These are phyloP conservation scores for Globisporangium solare DNA, from an alignment of 352 stramenopile genomes.

Conservation along the genomic window DNA sequence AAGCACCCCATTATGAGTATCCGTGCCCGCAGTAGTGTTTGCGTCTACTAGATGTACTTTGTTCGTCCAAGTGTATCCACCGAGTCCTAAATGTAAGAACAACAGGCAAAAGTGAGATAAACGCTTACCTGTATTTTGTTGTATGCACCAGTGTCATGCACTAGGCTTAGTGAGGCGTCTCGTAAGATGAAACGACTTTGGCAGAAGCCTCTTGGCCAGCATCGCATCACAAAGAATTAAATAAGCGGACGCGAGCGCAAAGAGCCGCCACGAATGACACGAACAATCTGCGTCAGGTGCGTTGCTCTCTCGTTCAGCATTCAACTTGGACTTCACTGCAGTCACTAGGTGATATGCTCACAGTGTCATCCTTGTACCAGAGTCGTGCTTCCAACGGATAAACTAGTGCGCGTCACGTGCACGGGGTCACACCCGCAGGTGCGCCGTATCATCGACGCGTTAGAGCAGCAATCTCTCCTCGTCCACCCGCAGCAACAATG, in stretches of 20 bases:
- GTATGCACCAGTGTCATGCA: no score
- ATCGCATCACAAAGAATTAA: not conserved
- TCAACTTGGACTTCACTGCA: not conserved
- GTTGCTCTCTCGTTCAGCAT: not conserved
- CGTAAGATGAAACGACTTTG: not conserved
- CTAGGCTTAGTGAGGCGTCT: no score
- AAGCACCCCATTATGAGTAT: no score
- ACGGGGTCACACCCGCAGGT: not conserved
- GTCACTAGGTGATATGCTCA: not conserved
- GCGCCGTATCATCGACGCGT: not conserved
- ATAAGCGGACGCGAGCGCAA: not conserved
- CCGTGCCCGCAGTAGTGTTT: no score
- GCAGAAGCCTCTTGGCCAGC: not conserved
- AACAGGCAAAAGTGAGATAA: no score
- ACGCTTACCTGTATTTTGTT: no score
- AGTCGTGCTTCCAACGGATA: constrained; percentile 31
- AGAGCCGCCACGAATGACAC: not conserved
- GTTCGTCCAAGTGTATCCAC: no score
- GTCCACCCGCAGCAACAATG: not conserved
- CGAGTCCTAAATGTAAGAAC: no score
- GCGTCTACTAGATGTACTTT: no score
- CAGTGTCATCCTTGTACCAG: constrained; percentile 8
- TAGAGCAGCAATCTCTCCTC: not conserved
- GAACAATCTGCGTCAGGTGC: constrained; percentile 5
- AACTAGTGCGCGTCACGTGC: constrained; percentile 30